Base-by-base conservation (phyloP, 495 filamentous ascomycete genomes). In the Penicillium riverlandense region DNA sequence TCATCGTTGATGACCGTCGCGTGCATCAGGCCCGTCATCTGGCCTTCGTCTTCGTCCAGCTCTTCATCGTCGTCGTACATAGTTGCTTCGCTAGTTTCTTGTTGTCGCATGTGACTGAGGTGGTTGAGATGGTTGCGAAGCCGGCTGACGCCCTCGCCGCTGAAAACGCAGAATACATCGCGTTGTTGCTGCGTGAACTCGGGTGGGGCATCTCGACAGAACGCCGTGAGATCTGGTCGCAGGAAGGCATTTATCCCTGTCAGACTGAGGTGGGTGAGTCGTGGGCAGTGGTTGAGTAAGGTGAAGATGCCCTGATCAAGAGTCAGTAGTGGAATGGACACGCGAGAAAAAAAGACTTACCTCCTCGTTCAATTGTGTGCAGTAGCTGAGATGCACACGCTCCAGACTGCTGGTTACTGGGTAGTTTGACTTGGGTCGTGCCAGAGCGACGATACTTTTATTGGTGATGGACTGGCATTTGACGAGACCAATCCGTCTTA, bases 101-200 rank as follows among this genome's bases (percentile, higher is more conserved):
- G 67, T 14, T 48, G 61, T 15, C 44, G 49, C 30, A 54, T 47
- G 4, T 53, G 39, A 14, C 45, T 47, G 30, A 61, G 58, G 43
- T 54, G 59, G 42, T 94, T 96, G 29, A 98, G 72, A 54, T 86
- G 81, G 16, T 78, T 69, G 16, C 94, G 88, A 5, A 99, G 77
- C 38, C 75, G 73, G 29, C 70, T 71, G 27, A 99, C 94, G 14
- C 90, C 90, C 31, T 78, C 70, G 8, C 94, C 92, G 12, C 89
- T 95, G 64, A 97, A 99, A 35, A 99, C 94, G 60, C 94, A 99
- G 62, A 94, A 99, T 14, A 97, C 88, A 8, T 86, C 82, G 43
- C 92, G 82, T 59, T 99, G 92, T 55, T 96, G 89, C 7, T 91
- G 83, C 29, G 90, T 97, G 58, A 99, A 99, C 65, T 96, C 94